phyloP scores from a whole-genome alignment of 768 basidiomycete genomes.

The Boletus vermiculosoides region DNA sequence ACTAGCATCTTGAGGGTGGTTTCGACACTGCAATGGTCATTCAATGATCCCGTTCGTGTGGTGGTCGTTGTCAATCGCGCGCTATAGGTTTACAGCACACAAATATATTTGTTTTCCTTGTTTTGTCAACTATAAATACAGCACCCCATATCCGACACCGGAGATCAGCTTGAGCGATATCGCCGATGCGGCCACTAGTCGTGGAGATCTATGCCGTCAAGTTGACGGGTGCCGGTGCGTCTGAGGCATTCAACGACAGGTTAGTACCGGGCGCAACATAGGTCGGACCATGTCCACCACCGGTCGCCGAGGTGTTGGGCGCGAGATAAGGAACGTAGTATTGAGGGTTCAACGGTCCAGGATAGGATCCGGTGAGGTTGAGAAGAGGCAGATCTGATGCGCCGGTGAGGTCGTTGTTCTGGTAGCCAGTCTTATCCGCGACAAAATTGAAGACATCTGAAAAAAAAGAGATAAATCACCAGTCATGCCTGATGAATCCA shows the following conservation, averaged over 20 bases:
- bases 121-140: too few relatives aligned
- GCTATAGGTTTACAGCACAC: too few relatives aligned
- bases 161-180: too few relatives aligned
- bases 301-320: constrained; percentile 33
- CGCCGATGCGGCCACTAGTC: background rate
- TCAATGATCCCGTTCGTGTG: too few relatives aligned
- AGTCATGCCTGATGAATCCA: background rate
- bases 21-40: too few relatives aligned
- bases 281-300: constrained; percentile 42
- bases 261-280: background rate
- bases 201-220: background rate
- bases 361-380: constrained; percentile 38
- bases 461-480: background rate
- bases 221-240: background rate
- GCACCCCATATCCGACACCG: too few relatives aligned
- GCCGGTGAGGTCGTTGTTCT: constrained; percentile 35
- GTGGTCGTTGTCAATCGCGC: too few relatives aligned
- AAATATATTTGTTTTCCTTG: too few relatives aligned
- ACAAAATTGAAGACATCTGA: constrained; percentile 52
- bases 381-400: constrained; percentile 34
- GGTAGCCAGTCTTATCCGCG: constrained; percentile 45
- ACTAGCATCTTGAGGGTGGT: too few relatives aligned
- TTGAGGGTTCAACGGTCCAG: constrained; percentile 42
- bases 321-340: constrained; percentile 43
- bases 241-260: background rate